Conservation (phyloP, 768 basidiomycete genomes). For the Cystobasidium ongulense region DNA sequence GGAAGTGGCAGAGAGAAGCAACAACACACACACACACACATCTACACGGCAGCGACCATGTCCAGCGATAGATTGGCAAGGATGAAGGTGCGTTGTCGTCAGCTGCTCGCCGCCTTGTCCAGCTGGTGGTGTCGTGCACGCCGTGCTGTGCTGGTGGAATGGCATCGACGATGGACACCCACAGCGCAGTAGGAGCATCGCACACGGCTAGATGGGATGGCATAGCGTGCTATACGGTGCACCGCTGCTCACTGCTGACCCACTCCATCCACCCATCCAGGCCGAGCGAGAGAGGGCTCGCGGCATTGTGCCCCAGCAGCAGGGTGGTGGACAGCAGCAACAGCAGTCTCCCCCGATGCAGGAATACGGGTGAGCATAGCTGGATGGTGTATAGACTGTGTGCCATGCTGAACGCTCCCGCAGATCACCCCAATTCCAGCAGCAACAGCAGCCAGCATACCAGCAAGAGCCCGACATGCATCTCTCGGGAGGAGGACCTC, state of each 20-base stretch:
- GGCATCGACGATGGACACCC: neutral
- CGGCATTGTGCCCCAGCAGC: constrained; percentile 33
- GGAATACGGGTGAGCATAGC: neutral
- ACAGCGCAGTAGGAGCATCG: too few species aligned
- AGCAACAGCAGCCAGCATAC: neutral
- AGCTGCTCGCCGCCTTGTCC: neutral
- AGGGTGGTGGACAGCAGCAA: neutral
- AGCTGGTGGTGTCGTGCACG: neutral
- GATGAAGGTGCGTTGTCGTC: constrained; percentile 17
- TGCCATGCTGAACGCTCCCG: neutral
- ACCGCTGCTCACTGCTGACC: too few species aligned
- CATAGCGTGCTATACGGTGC: neutral
- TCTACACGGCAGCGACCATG: constrained; percentile 37
- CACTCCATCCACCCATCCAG: neutral
- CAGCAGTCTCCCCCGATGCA: neutral
- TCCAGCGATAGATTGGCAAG: constrained; percentile 14
- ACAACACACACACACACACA: neutral
- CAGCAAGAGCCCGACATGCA: neutral
- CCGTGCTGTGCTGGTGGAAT: neutral
- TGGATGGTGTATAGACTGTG: neutral
- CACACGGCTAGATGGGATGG: too few species aligned
- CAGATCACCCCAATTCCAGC: neutral
- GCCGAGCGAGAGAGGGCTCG: constrained; percentile 22
- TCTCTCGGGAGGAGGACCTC: neutral
- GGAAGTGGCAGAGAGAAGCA: neutral